Conservation (phyloP, 371 early-diverging fungal genomes). For the Mortierella polycephala region DNA sequence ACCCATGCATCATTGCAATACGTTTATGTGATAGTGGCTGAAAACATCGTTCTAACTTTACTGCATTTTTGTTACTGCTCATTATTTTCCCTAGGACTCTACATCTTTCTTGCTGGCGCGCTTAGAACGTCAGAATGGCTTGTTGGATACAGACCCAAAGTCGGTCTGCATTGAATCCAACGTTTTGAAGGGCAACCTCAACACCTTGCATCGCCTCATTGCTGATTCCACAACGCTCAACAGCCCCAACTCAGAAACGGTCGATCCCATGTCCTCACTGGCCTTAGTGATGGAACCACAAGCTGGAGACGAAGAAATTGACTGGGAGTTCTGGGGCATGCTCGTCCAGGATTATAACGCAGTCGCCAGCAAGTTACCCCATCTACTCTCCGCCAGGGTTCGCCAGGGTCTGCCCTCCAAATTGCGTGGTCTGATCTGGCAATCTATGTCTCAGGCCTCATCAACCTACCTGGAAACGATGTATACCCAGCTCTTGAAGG, state of each 20-base stretch:
- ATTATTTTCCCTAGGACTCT: slow-evolving; percentile 56
- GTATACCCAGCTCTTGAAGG: slow-evolving; percentile 83
- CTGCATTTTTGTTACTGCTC: neutral
- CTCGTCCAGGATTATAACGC: slow-evolving; percentile 86
- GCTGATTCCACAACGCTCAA: slow-evolving; percentile 58
- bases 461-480: slow-evolving; percentile 83
- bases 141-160: slow-evolving; percentile 69
- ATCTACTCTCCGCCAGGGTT: slow-evolving; percentile 73
- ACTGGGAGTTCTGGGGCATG: slow-evolving; percentile 95
- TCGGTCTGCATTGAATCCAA: slow-evolving; percentile 68
- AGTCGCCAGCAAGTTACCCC: slow-evolving; percentile 69
- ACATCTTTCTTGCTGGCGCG: slow-evolving; percentile 67
- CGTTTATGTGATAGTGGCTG: neutral
- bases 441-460: slow-evolving; percentile 86
- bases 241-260: slow-evolving; percentile 42
- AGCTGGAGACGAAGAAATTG: slow-evolving; percentile 58
- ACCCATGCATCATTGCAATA: neutral
- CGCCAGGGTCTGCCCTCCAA: slow-evolving; percentile 86
- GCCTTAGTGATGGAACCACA: slow-evolving; percentile 36
- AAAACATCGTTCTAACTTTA: neutral
- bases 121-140: slow-evolving; percentile 68
- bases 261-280: slow-evolving; percentile 37
- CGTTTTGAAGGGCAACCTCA: slow-evolving; percentile 66
- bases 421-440: slow-evolving; percentile 93
- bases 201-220: slow-evolving; percentile 61